These are phyloP conservation scores for Podospora conica DNA, from an alignment of 495 filamentous ascomycete species.

Conservation along the genomic window DNA sequence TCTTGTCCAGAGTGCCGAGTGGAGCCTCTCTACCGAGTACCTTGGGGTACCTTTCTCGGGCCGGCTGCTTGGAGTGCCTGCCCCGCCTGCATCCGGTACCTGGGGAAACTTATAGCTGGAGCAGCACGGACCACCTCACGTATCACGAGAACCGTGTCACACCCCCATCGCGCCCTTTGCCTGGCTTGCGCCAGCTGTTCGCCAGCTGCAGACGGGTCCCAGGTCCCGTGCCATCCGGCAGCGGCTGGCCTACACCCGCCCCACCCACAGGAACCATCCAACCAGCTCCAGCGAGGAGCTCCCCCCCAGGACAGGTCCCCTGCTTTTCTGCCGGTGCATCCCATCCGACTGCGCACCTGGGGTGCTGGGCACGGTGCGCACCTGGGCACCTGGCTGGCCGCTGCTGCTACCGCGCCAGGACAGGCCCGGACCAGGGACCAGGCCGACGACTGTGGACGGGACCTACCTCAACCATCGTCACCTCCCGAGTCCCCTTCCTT, in stretches of 20 bases:
- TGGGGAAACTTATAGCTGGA: conserved; percentile 8
- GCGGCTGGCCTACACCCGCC: neutral
- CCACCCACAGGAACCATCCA: neutral
- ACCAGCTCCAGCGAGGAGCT: conserved; percentile 9
- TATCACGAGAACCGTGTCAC: conserved; percentile 27
- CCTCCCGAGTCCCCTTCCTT: conserved; percentile 11
- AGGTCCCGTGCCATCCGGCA: conserved; percentile 5
- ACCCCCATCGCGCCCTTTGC: neutral
- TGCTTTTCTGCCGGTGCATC: conserved; percentile 19
- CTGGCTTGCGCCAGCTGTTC: conserved; percentile 5
- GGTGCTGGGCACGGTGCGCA: no score
- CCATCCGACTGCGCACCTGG: conserved; percentile 6
- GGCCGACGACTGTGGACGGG: no score
- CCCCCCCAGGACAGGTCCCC: conserved; percentile 14
- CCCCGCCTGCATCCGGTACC: conserved; percentile 8
- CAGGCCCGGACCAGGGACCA: no score
- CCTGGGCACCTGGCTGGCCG: conserved; percentile 5
- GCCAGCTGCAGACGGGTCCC: neutral
- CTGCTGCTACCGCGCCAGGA: no score
- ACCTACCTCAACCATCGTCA: conserved; percentile 11
- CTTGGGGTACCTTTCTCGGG: conserved; percentile 13
- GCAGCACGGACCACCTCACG: conserved; percentile 6
- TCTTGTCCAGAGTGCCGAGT: neutral
- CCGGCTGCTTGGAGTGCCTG: neutral
- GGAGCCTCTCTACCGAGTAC: conserved; percentile 6